Percentiles rank a stretch among this genome's conserved stretches.
Evolutionary conservation across 2,329 filamentous ascomycete genomes (phyloP).

Genomic region (Botryosphaeria dothidea): DNA sequence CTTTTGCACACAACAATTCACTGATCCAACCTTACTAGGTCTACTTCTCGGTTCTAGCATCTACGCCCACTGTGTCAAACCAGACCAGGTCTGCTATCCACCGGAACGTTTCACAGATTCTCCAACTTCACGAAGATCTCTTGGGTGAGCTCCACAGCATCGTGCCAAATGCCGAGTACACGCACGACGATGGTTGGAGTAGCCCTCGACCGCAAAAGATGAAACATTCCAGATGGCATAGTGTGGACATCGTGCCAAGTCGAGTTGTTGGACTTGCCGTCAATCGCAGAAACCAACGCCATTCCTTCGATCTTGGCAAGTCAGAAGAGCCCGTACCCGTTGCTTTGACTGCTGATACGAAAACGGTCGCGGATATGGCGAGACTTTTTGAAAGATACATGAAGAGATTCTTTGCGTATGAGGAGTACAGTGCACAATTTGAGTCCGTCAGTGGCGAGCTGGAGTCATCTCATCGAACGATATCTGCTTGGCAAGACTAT

Average conservation of each 20-base stretch:
- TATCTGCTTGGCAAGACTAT: slow-evolving; percentile 75
- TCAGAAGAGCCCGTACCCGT: slow-evolving; percentile 39
- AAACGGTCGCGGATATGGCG: slow-evolving; percentile 56
- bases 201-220: slow-evolving; percentile 27
- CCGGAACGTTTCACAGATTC: slow-evolving; percentile 74
- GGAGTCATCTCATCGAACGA: slow-evolving; percentile 64
- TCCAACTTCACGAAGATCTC: slow-evolving; percentile 81
- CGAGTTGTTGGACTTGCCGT: slow-evolving; percentile 36
- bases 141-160: slow-evolving; percentile 70
- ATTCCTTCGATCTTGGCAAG: slow-evolving; percentile 49
- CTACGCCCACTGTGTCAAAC: slow-evolving; percentile 65
- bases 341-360: slow-evolving; percentile 51
- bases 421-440: slow-evolving; percentile 89
- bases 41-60: slow-evolving; percentile 62
- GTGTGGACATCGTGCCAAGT: slow-evolving; percentile 47
- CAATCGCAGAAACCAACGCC: slow-evolving; percentile 38
- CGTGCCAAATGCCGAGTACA: slow-evolving; percentile 64
- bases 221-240: slow-evolving; percentile 51
- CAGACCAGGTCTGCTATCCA: slow-evolving; percentile 73
- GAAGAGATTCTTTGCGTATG: slow-evolving; percentile 79
- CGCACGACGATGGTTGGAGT: slow-evolving; percentile 29
- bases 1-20: background rate
- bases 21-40: slow-evolving; percentile 29
- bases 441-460: slow-evolving; percentile 81
- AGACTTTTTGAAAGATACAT: slow-evolving; percentile 65